Percentiles rank a stretch among this genome's conserved stretches.
phyloP scores from a whole-genome alignment of 345 rosid species.

The Rhodamnia rubescens region DNA sequence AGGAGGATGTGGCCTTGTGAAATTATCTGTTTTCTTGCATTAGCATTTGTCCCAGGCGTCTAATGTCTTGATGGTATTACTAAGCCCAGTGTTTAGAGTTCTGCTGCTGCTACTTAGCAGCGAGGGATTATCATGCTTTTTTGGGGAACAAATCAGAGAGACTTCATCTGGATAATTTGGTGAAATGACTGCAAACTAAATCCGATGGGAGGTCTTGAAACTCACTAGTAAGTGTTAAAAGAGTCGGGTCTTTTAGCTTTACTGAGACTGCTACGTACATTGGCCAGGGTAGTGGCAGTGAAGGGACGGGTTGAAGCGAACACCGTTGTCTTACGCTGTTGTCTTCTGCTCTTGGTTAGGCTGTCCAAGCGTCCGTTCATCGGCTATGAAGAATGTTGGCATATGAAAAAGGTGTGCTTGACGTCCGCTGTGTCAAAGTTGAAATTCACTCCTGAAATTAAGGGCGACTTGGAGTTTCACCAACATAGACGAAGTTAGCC shows the following conservation, averaged over 20 bases:
- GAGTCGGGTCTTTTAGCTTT: neutral
- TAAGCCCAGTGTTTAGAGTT: neutral
- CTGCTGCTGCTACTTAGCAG: neutral
- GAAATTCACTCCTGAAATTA: neutral
- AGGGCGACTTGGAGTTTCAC: neutral
- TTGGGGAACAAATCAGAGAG: neutral
- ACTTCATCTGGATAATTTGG: neutral
- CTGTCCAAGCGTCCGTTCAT: too few species aligned
- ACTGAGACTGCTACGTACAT: neutral
- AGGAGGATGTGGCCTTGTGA: neutral
- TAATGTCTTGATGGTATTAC: neutral
- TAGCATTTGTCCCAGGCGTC: neutral
- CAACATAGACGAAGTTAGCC: neutral
- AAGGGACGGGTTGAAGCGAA: neutral
- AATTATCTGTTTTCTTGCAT: neutral
- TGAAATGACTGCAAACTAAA: neutral
- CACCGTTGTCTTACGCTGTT: neutral
- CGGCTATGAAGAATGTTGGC: too few species aligned
- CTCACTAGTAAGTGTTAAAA: neutral
- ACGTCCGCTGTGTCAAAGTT: neutral
- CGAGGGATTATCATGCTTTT: neutral
- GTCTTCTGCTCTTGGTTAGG: too few species aligned
- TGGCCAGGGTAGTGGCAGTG: neutral
- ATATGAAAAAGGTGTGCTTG: neutral
- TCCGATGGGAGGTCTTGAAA: neutral